Evolutionary conservation across 257 asterid species (phyloP).

Genomic region (Solanum clarkiae): DNA sequence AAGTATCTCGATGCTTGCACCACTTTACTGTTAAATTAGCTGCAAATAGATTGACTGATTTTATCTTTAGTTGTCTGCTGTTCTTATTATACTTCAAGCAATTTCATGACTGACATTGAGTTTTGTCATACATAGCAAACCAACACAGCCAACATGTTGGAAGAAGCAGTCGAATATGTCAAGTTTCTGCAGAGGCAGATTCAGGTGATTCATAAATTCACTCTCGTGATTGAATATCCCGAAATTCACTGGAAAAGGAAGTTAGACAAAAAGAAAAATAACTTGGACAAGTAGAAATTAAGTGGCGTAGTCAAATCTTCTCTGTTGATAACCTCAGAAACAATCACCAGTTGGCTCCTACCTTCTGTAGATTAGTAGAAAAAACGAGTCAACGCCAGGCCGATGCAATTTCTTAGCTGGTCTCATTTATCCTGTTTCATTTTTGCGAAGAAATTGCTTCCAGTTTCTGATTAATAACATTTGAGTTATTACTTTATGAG

Average conservation of each 20-base stretch:
- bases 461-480: not conserved
- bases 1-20: not conserved
- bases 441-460: not conserved
- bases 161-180: conserved; percentile 86
- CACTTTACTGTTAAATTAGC: not conserved
- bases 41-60: not conserved
- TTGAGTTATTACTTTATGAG: not conserved
- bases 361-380: not conserved
- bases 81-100: not conserved
- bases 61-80: not conserved
- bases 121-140: conserved; percentile 60
- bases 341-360: not conserved
- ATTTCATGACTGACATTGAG: not conserved
- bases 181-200: conserved; percentile 72
- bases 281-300: not conserved
- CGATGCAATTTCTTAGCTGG: not conserved
- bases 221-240: not conserved
- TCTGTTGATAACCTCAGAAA: not conserved
- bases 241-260: not conserved
- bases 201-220: conserved; percentile 38
- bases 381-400: not conserved
- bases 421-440: not conserved
- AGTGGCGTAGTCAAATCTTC: not conserved
- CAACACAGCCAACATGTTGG: conserved; percentile 97
- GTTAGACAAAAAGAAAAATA: not conserved